Evolutionary conservation across 2,329 filamentous ascomycete species (phyloP).

Genomic region (Diaporthe eres): DNA sequence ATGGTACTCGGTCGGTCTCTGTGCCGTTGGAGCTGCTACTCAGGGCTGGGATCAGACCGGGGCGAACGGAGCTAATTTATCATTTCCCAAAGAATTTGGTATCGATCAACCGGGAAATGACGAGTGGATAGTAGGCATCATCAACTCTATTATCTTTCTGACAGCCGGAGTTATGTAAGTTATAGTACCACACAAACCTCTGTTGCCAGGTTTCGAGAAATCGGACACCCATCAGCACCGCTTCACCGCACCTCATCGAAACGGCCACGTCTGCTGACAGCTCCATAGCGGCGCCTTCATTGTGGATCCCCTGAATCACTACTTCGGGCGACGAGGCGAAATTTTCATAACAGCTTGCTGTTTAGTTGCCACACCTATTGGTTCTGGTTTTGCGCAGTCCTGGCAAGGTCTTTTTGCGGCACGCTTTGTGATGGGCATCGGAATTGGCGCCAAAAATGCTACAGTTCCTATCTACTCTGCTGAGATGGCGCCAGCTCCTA

Average conservation of each 20-base stretch:
- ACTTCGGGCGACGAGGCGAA: conserved; percentile 65
- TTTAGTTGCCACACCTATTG: conserved; percentile 78
- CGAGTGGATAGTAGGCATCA: conserved; percentile 70
- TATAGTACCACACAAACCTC: no score
- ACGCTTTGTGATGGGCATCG: conserved; percentile 63
- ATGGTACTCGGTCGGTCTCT: conserved; percentile 73
- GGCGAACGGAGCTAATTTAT: conserved; percentile 66
- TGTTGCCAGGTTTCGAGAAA: no score
- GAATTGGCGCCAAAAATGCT: conserved; percentile 38
- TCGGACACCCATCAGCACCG: no score
- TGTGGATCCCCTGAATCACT: conserved; percentile 64
- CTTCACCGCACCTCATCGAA: conserved; percentile 62
- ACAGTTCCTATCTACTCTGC: conserved; percentile 39
- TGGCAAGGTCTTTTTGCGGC: conserved; percentile 81
- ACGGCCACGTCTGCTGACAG: background rate
- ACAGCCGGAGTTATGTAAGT: conserved; percentile 71
- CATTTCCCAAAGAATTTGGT: conserved; percentile 68
- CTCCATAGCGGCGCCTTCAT: conserved; percentile 57
- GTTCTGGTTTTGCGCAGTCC: conserved; percentile 77
- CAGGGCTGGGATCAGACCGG: conserved; percentile 60
- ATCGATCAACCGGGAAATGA: conserved; percentile 57
- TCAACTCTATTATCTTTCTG: conserved; percentile 70
- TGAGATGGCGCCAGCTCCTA: conserved; percentile 37
- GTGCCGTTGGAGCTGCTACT: conserved; percentile 69
- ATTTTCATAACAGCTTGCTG: conserved; percentile 84